phyloP scores from a whole-genome alignment of 1,284 basidiomycete species.

The Meira nashicola region DNA sequence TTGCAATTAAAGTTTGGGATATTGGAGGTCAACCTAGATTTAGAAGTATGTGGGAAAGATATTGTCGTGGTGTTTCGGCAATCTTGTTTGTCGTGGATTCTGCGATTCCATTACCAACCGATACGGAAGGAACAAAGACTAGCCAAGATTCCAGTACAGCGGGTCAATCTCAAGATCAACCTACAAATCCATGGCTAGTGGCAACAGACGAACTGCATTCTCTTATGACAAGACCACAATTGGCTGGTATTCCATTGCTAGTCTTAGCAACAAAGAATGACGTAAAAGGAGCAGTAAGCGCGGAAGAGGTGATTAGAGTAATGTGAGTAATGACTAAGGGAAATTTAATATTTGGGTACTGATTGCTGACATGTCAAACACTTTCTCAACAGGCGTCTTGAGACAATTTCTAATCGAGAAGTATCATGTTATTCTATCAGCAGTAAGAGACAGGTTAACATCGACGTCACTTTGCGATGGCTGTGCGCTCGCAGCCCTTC shows the following conservation, averaged over 20 bases:
- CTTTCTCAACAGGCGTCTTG: conserved; percentile 61
- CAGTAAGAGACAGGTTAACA: conserved; percentile 85
- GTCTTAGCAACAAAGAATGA: conserved; percentile 98
- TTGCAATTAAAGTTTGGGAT: conserved; percentile 91
- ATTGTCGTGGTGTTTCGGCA: conserved; percentile 88
- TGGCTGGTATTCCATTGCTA: conserved; percentile 76
- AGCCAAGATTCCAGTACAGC: neutral
- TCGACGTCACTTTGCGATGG: conserved; percentile 61
- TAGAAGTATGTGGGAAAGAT: conserved; percentile 79
- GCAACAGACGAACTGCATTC: conserved; percentile 86
- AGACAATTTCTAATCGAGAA: conserved; percentile 70
- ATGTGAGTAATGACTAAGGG: conserved; percentile 60
- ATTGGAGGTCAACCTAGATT: conserved; percentile 92
- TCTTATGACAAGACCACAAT: conserved; percentile 68
- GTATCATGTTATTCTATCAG: conserved; percentile 59
- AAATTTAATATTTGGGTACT: neutral
- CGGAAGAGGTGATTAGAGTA: conserved; percentile 78
- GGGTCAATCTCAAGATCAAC: neutral
- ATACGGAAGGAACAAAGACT: conserved; percentile 15
- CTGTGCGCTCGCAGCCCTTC: conserved; percentile 47
- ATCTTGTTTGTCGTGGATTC: conserved; percentile 67
- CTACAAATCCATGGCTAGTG: conserved; percentile 54
- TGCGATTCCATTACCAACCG: conserved; percentile 17
- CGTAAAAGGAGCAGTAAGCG: conserved; percentile 69
- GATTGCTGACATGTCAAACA: neutral